phyloP scores from a whole-genome alignment of 208 protist species.

The Trypanosoma avium region DNA sequence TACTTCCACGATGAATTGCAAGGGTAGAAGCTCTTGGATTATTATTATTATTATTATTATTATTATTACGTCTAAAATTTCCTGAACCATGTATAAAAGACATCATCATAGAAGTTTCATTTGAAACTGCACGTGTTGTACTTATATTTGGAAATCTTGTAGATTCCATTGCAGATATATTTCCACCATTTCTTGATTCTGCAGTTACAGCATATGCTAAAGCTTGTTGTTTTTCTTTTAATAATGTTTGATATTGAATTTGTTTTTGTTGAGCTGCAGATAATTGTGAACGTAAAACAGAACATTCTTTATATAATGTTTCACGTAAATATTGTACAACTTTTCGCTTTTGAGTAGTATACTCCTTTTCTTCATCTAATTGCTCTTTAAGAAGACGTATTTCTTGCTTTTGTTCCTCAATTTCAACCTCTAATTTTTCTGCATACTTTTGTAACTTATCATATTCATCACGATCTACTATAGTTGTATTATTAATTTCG shows the following conservation, averaged over 20 bases:
- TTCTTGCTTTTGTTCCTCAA: slow-evolving; percentile 50
- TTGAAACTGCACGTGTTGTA: background rate
- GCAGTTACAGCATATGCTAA: slow-evolving; percentile 8
- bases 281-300: slow-evolving; percentile 77
- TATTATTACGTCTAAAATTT: background rate
- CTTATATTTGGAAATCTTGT: slow-evolving; percentile 2
- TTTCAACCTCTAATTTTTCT: slow-evolving; percentile 46
- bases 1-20: background rate
- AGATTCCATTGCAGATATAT: background rate
- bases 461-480: slow-evolving; percentile 53
- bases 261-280: slow-evolving; percentile 38
- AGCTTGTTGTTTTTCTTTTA: slow-evolving; percentile 37
- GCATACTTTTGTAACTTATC: slow-evolving; percentile 33
- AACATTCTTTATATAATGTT: slow-evolving; percentile 81
- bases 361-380: slow-evolving; percentile 55
- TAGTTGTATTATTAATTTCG: slow-evolving; percentile 54
- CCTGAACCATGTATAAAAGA: background rate
- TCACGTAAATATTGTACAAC: slow-evolving; percentile 83
- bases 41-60: too few relatives aligned
- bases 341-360: slow-evolving; percentile 49
- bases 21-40: slow-evolving; percentile 11
- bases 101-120: slow-evolving; percentile 11
- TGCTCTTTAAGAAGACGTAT: slow-evolving; percentile 35
- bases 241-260: slow-evolving; percentile 18
- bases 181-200: background rate